A percentile compares a stretch with the other conserved stretches of the same genome.
Conservation (phyloP, 2,329 filamentous ascomycete species). For the Hypoxylon sp. region DNA sequence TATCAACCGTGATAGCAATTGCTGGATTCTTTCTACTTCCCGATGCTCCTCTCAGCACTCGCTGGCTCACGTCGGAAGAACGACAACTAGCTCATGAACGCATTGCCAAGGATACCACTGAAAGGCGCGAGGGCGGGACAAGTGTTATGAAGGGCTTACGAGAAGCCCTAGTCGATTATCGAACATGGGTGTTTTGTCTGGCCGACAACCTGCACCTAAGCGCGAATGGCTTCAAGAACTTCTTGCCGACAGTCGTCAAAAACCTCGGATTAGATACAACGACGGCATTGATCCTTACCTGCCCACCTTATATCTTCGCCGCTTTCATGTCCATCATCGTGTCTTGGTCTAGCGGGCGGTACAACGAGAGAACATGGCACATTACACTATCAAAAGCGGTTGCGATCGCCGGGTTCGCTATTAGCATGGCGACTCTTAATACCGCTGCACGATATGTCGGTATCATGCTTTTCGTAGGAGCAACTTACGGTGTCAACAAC, state of each 20-base stretch:
- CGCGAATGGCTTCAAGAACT: constrained; percentile 51
- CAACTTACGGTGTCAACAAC: constrained; percentile 59
- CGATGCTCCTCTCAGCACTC: constrained; percentile 57
- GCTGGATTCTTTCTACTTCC: constrained; percentile 57
- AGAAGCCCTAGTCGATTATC: constrained; percentile 59
- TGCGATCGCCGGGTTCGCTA: constrained; percentile 56
- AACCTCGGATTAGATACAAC: constrained; percentile 61
- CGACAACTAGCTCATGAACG: constrained; percentile 60
- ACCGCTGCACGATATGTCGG: constrained; percentile 51
- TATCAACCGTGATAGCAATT: constrained; percentile 42
- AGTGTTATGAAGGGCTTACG: constrained; percentile 59
- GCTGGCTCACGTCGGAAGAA: constrained; percentile 62
- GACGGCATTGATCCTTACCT: constrained; percentile 64
- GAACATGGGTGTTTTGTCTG: constrained; percentile 61
- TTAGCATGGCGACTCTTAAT: constrained; percentile 48
- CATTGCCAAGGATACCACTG: constrained; percentile 53
- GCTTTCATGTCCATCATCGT: constrained; percentile 57
- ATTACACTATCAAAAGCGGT: constrained; percentile 59
- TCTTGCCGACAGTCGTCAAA: constrained; percentile 57
- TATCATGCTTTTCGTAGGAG: constrained; percentile 59
- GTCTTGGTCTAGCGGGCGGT: constrained; percentile 59
- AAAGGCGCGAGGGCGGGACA: constrained; percentile 55
- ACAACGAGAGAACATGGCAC: constrained; percentile 65
- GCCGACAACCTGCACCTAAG: constrained; percentile 62
- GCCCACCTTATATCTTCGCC: constrained; percentile 56